Evolutionary conservation across 192 early-diverging fungal genomes (phyloP), one percentile per base, ranked within the genome.

Genomic region (Umbelopsis isabellina): DNA sequence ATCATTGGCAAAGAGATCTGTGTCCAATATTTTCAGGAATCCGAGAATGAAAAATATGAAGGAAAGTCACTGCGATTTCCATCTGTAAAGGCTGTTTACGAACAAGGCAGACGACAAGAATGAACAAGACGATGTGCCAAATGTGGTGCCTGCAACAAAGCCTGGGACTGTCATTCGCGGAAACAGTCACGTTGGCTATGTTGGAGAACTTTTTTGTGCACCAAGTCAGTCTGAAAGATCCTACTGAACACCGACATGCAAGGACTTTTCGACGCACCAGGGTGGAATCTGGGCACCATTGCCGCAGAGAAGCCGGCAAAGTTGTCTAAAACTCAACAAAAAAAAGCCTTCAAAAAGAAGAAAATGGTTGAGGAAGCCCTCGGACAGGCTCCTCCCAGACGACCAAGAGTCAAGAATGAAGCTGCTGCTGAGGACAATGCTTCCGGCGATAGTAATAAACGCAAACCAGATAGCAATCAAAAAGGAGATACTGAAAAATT

Each of bases 1-100:
- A 82, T 87, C 30, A 37, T 85, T 35, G 86, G 86, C 12, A 87
- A 85, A 48, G 71, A 68, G 0, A 83, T 84, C 30, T 84, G 84
- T 10, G 86, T 87, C 3, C 72, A 74, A 45, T 87, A 84, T 46
- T 87, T 85, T 68, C 81, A 80, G 25, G 84, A 87, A 25, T 76
- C 76, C 33, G 61, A 76, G 33, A 61, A 65, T 12, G 46, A 79
- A 65, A 35, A 45, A 4, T 20, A 30, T 27, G 64, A 68, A 6
- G 18, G 25, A 18, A 70, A 66, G 23, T 82, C 80, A 46, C 55
- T 87, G 35, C 74, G 86, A 35, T 87, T 87, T 48, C 86, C 86
- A 18, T 72, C 78, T 5, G 77, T 87, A 47, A 87, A 87, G 53
- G 80, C 80, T 16, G 82, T 87, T 10, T 85, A 82, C 47, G 82